Evolutionary conservation across 2,329 filamentous ascomycete species (phyloP).

Genomic region (Emergomyces orientalis): DNA sequence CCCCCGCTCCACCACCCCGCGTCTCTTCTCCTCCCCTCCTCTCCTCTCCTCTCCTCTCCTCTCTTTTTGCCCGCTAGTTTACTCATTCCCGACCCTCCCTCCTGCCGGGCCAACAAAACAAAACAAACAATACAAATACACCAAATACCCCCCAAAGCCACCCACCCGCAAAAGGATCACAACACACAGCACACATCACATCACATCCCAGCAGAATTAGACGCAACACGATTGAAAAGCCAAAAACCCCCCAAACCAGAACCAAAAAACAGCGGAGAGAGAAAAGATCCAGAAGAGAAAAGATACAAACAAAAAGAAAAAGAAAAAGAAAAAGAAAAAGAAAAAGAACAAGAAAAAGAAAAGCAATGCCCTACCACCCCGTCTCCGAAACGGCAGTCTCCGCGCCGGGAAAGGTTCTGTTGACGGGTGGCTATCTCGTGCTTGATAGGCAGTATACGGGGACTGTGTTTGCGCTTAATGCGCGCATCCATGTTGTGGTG

Average conservation of each 20-base stretch:
- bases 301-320: not conserved
- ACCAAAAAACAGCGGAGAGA: not conserved
- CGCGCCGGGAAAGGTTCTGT: slow-evolving; percentile 89
- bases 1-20: too few species aligned
- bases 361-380: not conserved
- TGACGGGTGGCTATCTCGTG: slow-evolving; percentile 90
- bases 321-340: not conserved
- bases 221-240: not conserved
- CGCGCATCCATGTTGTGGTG: slow-evolving; percentile 53
- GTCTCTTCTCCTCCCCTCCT: too few species aligned
- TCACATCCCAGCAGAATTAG: not conserved
- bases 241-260: not conserved
- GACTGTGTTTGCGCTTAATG: slow-evolving; percentile 55
- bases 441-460: slow-evolving; percentile 80
- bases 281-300: not conserved
- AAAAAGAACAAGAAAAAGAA: too few species aligned
- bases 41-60: too few species aligned
- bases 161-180: too few species aligned
- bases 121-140: too few species aligned
- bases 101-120: too few species aligned
- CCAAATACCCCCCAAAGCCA: too few species aligned
- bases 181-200: too few species aligned
- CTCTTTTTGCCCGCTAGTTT: too few species aligned
- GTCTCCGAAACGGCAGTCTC: slow-evolving; percentile 53
- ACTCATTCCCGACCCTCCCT: too few species aligned